Conservation (phyloP, 768 basidiomycete species). For the Steccherinum ochraceum region DNA sequence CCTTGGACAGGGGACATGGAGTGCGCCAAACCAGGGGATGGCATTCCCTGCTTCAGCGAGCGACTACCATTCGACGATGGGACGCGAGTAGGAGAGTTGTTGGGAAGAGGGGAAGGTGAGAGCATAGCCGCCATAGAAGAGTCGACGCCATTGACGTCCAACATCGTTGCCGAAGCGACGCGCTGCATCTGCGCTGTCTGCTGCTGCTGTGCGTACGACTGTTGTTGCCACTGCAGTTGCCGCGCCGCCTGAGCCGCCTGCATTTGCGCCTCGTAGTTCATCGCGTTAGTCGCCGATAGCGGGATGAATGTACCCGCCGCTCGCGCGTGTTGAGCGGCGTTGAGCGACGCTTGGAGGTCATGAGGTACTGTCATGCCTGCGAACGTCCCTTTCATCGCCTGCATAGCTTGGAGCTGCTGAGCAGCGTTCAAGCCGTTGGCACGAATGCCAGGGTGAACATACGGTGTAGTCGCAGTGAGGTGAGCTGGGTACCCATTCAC, state of each 20-base stretch:
- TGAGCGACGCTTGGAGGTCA: background rate
- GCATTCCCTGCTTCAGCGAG: conserved; percentile 11
- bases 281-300: conserved; percentile 23
- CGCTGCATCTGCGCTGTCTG: conserved; percentile 18
- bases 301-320: conserved; percentile 28
- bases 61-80: conserved; percentile 57
- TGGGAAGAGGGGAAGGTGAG: conserved; percentile 32
- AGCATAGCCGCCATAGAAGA: conserved; percentile 28
- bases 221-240: conserved; percentile 14
- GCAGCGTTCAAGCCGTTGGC: background rate
- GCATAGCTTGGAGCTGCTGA: too few relatives aligned
- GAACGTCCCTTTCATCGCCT: background rate
- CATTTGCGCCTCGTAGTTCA: conserved; percentile 38
- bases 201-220: conserved; percentile 9
- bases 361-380: background rate
- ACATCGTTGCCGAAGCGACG: conserved; percentile 15
- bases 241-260: conserved; percentile 30
- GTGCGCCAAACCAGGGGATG: conserved; percentile 9
- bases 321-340: conserved; percentile 19
- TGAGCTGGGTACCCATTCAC: conserved; percentile 37
- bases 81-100: conserved; percentile 35
- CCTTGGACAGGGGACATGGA: conserved; percentile 11
- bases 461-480: conserved; percentile 11
- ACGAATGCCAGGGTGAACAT: background rate
- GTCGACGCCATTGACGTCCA: conserved; percentile 28